A percentile compares a stretch with the other conserved stretches of the same genome.
Evolutionary conservation across 2,329 filamentous ascomycete species (phyloP).

Genomic region (Trichoderma koningii): DNA sequence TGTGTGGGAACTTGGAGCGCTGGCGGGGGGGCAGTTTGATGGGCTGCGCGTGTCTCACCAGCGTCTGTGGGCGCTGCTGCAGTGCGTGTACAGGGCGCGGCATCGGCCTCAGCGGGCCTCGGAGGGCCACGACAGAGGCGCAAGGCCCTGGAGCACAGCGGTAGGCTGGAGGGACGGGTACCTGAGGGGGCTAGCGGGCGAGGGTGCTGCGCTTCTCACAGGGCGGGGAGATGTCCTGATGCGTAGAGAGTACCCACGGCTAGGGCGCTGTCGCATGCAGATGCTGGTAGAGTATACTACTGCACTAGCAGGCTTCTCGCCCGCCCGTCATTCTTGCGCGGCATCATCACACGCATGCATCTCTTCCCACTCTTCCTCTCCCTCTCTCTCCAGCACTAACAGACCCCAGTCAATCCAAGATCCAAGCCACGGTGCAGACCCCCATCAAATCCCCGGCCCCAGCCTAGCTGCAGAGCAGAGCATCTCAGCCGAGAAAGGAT

Average conservation of each 20-base stretch:
- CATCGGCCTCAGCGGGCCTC: conserved; percentile 14
- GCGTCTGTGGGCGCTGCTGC: not conserved
- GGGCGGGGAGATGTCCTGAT: conserved; percentile 1
- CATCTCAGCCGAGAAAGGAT: not conserved
- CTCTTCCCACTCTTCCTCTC: too few species aligned
- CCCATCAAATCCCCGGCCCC: not conserved
- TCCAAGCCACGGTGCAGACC: not conserved
- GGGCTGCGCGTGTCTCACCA: conserved; percentile 13
- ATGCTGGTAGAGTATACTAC: not conserved
- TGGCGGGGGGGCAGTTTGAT: too few species aligned
- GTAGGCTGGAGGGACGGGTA: conserved; percentile 20
- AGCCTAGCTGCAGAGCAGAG: not conserved
- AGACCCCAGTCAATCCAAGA: not conserved
- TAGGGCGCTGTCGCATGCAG: too few species aligned
- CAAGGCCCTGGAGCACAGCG: conserved; percentile 21
- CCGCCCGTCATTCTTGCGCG: too few species aligned
- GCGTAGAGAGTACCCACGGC: too few species aligned
- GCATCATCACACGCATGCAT: not conserved
- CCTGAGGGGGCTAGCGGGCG: conserved; percentile 21
- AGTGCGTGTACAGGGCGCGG: conserved; percentile 19
- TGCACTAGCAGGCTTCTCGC: too few species aligned
- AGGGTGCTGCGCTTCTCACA: conserved; percentile 16
- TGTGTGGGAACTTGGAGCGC: too few species aligned
- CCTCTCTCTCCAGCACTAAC: too few species aligned
- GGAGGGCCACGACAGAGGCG: conserved; percentile 17